Evolutionary conservation across 108 stramenopile species (phyloP).

Genomic region (Ochromonas danica): DNA sequence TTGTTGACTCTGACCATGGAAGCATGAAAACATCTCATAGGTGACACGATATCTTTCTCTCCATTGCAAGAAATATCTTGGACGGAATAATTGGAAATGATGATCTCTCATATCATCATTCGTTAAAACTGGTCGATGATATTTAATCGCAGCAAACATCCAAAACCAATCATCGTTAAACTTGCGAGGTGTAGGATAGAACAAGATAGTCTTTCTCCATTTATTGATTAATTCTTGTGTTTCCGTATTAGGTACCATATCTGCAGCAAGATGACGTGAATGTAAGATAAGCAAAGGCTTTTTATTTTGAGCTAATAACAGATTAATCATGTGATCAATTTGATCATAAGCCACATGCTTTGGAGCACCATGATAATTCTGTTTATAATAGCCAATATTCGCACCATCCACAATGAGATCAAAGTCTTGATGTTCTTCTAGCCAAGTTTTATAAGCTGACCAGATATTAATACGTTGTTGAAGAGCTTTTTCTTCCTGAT

Average conservation of each 20-base stretch:
- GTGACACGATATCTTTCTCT: slow-evolving; percentile 86
- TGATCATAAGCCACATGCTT: slow-evolving; percentile 84
- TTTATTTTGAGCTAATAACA: slow-evolving; percentile 22
- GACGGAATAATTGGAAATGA: slow-evolving; percentile 88
- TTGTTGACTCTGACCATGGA: too few species aligned
- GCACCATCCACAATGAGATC: slow-evolving; percentile 89
- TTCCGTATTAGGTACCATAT: slow-evolving; percentile 35
- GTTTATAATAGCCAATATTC: slow-evolving; percentile 91
- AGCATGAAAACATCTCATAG: slow-evolving; percentile 66
- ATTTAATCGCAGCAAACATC: slow-evolving; percentile 80
- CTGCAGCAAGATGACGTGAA: slow-evolving; percentile 37
- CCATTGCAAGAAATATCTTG: slow-evolving; percentile 83
- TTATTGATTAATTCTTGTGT: background rate
- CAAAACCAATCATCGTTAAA: slow-evolving; percentile 99
- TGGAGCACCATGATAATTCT: slow-evolving; percentile 73
- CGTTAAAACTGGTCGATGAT: slow-evolving; percentile 70
- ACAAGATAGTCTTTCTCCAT: slow-evolving; percentile 17
- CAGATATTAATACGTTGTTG: too few species aligned
- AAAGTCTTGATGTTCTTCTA: slow-evolving; percentile 17
- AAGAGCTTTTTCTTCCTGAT: slow-evolving; percentile 25
- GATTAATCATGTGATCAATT: slow-evolving; percentile 66
- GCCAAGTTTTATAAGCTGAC: slow-evolving; percentile 32
- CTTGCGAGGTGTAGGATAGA: slow-evolving; percentile 3
- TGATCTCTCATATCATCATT: slow-evolving; percentile 99
- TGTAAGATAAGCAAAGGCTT: slow-evolving; percentile 37